Conservation (phyloP, 768 basidiomycete genomes). For the Lactarius sanguifluus region DNA sequence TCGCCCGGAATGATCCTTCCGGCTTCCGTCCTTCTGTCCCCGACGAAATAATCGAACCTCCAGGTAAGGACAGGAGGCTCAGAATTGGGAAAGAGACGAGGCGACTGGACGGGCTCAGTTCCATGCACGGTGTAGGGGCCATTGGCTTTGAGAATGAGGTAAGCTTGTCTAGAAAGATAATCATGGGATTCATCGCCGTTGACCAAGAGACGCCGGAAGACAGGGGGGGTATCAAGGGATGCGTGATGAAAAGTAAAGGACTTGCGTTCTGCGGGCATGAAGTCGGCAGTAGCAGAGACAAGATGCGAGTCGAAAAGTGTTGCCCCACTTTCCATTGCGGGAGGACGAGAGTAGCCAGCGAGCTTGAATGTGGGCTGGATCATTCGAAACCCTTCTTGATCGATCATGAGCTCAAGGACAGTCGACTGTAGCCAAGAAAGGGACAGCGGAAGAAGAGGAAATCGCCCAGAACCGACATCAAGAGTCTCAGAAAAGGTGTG, state of each 20-base stretch:
- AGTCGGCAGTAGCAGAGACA: constrained; percentile 56
- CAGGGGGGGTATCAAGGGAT: constrained; percentile 62
- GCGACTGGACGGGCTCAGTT: constrained; percentile 45
- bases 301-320: constrained; percentile 35
- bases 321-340: constrained; percentile 12
- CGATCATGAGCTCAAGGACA: constrained; percentile 65
- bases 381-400: constrained; percentile 80
- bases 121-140: constrained; percentile 78
- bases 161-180: constrained; percentile 74
- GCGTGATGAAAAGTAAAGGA: constrained; percentile 71
- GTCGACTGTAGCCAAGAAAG: constrained; percentile 55
- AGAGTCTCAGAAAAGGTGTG: neutral
- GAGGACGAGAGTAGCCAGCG: constrained; percentile 46
- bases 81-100: constrained; percentile 25
- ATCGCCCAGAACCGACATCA: constrained; percentile 5
- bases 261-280: constrained; percentile 59
- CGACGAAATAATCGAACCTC: constrained; percentile 80
- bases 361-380: constrained; percentile 59
- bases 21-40: constrained; percentile 51
- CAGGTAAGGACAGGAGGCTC: constrained; percentile 51
- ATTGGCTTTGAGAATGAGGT: constrained; percentile 62
- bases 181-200: constrained; percentile 69
- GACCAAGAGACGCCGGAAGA: constrained; percentile 67
- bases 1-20: constrained; percentile 58
- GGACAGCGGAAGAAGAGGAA: constrained; percentile 37